Percentiles rank a stretch among this genome's conserved stretches.
These are phyloP conservation scores for Calonectria ilicicola DNA, from an alignment of 2,329 filamentous ascomycete species.

Conservation along the genomic window DNA sequence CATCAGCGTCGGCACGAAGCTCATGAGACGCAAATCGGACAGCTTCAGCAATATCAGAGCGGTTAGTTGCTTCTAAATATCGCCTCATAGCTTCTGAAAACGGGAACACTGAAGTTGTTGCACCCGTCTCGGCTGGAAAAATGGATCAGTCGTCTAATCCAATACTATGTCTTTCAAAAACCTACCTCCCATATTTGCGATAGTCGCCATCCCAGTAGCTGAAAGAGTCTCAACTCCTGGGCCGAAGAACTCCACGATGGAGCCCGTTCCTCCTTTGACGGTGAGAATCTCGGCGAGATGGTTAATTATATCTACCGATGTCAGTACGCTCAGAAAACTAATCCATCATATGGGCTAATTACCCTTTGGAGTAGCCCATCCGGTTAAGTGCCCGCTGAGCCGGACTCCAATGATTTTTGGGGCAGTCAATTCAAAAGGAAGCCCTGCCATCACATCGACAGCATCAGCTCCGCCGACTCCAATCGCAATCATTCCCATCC, in stretches of 20 bases:
- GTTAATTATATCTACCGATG: slow-evolving; percentile 83
- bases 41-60: slow-evolving; percentile 90
- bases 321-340: slow-evolving; percentile 8
- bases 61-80: slow-evolving; percentile 93
- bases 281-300: slow-evolving; percentile 97
- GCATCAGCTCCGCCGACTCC: slow-evolving; percentile 98
- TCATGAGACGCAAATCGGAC: slow-evolving; percentile 85
- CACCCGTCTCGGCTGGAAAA: slow-evolving; percentile 74
- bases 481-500: slow-evolving; percentile 93
- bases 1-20: slow-evolving; percentile 87
- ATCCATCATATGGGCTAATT: slow-evolving; percentile 47
- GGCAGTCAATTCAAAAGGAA: slow-evolving; percentile 98
- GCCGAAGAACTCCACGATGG: slow-evolving; percentile 82
- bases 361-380: slow-evolving; percentile 96
- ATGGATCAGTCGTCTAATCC: neutral
- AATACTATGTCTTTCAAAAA: neutral
- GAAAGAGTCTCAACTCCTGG: slow-evolving; percentile 79
- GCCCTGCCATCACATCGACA: slow-evolving; percentile 96
- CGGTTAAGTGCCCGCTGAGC: slow-evolving; percentile 87
- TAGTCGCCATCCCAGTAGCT: slow-evolving; percentile 88
- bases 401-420: slow-evolving; percentile 97
- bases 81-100: slow-evolving; percentile 99
- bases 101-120: slow-evolving; percentile 95
- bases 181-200: slow-evolving; percentile 70
- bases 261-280: slow-evolving; percentile 96